A percentile compares a stretch with the other conserved stretches of the same genome.
Conservation (phyloP, 139 green algal genomes). For the Micractinium sp. region DNA sequence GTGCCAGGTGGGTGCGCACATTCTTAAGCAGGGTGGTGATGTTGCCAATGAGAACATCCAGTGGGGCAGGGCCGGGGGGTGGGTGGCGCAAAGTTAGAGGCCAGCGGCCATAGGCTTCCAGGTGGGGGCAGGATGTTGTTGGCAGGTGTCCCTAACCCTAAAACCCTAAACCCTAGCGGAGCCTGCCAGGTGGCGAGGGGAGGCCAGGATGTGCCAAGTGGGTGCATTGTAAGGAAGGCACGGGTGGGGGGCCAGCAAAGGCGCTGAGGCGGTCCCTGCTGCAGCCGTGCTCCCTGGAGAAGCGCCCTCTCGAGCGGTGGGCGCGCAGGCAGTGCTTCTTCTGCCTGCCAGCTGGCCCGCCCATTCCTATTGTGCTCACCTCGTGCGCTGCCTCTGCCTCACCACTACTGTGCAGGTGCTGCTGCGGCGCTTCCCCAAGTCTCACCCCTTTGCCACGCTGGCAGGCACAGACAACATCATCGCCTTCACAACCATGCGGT, state of each 20-base stretch:
- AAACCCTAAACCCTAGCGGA: too few species aligned
- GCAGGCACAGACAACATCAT: constrained; percentile 93
- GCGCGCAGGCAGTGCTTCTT: neutral
- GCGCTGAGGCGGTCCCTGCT: neutral
- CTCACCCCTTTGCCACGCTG: constrained; percentile 90
- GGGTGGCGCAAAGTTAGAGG: too few species aligned
- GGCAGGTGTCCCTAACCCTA: too few species aligned
- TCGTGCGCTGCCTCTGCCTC: neutral
- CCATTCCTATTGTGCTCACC: neutral
- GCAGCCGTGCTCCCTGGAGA: neutral
- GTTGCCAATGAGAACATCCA: neutral
- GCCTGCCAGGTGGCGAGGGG: too few species aligned
- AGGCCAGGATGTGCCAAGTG: neutral
- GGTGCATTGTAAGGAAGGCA: neutral
- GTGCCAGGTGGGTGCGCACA: constrained; percentile 56
- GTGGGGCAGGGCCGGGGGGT: too few species aligned
- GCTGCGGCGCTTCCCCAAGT: constrained; percentile 62
- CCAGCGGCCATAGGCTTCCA: too few species aligned
- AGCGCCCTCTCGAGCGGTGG: neutral
- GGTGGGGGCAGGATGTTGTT: too few species aligned
- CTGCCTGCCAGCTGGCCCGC: neutral
- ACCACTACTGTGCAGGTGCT: constrained; percentile 46
- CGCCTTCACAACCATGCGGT: constrained; percentile 83
- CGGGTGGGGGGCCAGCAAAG: neutral
- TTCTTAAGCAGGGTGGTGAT: neutral